phyloP scores from a whole-genome alignment of 495 filamentous ascomycete species.

The Aspergillus sparsus region DNA sequence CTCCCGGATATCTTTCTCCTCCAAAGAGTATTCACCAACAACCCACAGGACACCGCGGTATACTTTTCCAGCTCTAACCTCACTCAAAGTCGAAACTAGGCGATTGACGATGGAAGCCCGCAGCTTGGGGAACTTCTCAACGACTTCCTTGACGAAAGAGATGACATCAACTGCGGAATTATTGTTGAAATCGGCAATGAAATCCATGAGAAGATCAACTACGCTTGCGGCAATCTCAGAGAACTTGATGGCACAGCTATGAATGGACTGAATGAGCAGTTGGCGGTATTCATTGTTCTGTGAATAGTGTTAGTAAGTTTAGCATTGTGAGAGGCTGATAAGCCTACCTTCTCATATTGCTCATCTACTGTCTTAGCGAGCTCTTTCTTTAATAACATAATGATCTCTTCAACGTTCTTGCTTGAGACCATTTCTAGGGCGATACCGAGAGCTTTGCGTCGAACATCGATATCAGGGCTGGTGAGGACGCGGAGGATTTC shows the following conservation, averaged over 20 bases:
- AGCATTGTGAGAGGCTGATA: slow-evolving; percentile 1
- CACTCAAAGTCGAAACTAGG: slow-evolving; percentile 85
- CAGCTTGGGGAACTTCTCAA: slow-evolving; percentile 94
- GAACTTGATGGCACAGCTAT: slow-evolving; percentile 97
- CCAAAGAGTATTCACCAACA: slow-evolving; percentile 93
- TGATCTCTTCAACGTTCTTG: slow-evolving; percentile 98
- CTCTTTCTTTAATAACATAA: slow-evolving; percentile 95
- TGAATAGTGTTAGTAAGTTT: slow-evolving; percentile 25
- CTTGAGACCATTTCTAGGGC: slow-evolving; percentile 97
- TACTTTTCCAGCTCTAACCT: slow-evolving; percentile 95
- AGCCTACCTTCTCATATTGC: slow-evolving; percentile 84
- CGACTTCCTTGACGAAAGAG: slow-evolving; percentile 97
- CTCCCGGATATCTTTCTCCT: slow-evolving; percentile 90
- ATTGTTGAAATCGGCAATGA: slow-evolving; percentile 98
- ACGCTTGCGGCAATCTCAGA: slow-evolving; percentile 97
- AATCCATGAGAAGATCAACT: slow-evolving; percentile 98
- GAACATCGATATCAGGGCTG: slow-evolving; percentile 94
- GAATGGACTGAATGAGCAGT: slow-evolving; percentile 93
- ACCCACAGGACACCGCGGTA: slow-evolving; percentile 98
- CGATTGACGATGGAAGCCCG: slow-evolving; percentile 83
- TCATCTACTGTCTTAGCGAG: slow-evolving; percentile 97
- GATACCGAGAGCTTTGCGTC: slow-evolving; percentile 86
- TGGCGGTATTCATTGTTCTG: slow-evolving; percentile 95
- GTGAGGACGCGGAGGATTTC: slow-evolving; percentile 95
- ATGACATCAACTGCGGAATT: slow-evolving; percentile 97